A percentile compares a stretch with the other conserved stretches of the same genome.
Evolutionary conservation across 768 basidiomycete genomes (phyloP).

Genomic region (Lactarius vividus): DNA sequence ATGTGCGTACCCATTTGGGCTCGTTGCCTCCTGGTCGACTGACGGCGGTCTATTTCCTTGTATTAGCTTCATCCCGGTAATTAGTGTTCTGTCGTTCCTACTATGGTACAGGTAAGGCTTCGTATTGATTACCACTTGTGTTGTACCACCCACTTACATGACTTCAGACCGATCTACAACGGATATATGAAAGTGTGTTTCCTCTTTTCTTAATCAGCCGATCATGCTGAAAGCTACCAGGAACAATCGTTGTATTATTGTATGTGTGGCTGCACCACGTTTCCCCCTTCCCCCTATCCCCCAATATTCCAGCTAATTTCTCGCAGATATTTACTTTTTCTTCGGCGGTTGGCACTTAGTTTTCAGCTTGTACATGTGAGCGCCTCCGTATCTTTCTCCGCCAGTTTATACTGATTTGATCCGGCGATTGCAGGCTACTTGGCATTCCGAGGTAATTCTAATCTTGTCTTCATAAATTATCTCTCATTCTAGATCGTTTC

Average conservation of each 20-base stretch:
- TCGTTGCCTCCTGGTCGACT: constrained; percentile 24
- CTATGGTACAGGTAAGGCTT: constrained; percentile 86
- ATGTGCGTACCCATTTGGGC: constrained; percentile 49
- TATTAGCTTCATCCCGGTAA: constrained; percentile 73
- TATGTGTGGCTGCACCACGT: constrained; percentile 39
- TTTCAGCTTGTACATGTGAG: constrained; percentile 90
- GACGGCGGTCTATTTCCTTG: constrained; percentile 29
- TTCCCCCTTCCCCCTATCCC: constrained; percentile 21
- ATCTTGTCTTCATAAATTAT: not conserved
- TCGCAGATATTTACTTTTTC: constrained; percentile 89
- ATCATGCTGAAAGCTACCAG: constrained; percentile 41
- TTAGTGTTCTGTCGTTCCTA: constrained; percentile 77
- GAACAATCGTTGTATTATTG: constrained; percentile 94
- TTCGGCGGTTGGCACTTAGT: constrained; percentile 94
- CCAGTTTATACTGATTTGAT: constrained; percentile 29
- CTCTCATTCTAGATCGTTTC: not conserved
- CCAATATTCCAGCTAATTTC: constrained; percentile 30
- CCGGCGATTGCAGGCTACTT: constrained; percentile 63
- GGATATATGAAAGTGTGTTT: constrained; percentile 88
- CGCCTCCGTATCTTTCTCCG: constrained; percentile 1
- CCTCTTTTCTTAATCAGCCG: constrained; percentile 8
- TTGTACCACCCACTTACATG: constrained; percentile 19
- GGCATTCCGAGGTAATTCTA: constrained; percentile 75
- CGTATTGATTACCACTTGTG: constrained; percentile 16
- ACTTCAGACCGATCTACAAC: constrained; percentile 85